These are phyloP conservation scores for Phytophthora pluvialis DNA, from an alignment of 352 stramenopile species.

Conservation along the genomic window DNA sequence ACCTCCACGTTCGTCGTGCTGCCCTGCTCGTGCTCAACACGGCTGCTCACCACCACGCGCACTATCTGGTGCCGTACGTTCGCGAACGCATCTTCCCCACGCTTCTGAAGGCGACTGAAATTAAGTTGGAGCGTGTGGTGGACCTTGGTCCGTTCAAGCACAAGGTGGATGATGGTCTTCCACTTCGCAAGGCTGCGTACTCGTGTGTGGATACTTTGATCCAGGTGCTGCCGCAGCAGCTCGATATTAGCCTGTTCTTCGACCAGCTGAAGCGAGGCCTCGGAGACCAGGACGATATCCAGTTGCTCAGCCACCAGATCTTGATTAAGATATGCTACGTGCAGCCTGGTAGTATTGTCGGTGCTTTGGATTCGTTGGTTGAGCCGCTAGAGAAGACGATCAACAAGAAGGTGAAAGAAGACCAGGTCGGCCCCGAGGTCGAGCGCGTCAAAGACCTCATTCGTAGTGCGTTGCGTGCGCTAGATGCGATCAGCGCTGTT, in stretches of 20 bases:
- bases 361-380: slow-evolving; percentile 90
- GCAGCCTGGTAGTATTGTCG: slow-evolving; percentile 83
- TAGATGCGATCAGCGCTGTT: slow-evolving; percentile 79
- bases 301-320: slow-evolving; percentile 97
- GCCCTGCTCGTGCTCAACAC: slow-evolving; percentile 97
- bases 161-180: slow-evolving; percentile 93
- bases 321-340: slow-evolving; percentile 93
- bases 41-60: slow-evolving; percentile 94
- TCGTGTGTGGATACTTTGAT: slow-evolving; percentile 96
- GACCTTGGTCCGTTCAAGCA: slow-evolving; percentile 99
- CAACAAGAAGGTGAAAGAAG: slow-evolving; percentile 96
- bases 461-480: slow-evolving; percentile 92
- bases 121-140: slow-evolving; percentile 97
- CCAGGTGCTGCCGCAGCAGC: slow-evolving; percentile 91
- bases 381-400: slow-evolving; percentile 95
- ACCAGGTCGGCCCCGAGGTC: slow-evolving; percentile 95
- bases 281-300: slow-evolving; percentile 95
- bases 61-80: slow-evolving; percentile 76
- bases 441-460: slow-evolving; percentile 97
- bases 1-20: slow-evolving; percentile 95
- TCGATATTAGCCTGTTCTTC: slow-evolving; percentile 94
- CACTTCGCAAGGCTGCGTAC: slow-evolving; percentile 92
- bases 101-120: slow-evolving; percentile 90
- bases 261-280: slow-evolving; percentile 93
- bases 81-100: slow-evolving; percentile 91